Conservation (phyloP, 1,139 yeast genomes). For the Eremothecium gossypii region DNA sequence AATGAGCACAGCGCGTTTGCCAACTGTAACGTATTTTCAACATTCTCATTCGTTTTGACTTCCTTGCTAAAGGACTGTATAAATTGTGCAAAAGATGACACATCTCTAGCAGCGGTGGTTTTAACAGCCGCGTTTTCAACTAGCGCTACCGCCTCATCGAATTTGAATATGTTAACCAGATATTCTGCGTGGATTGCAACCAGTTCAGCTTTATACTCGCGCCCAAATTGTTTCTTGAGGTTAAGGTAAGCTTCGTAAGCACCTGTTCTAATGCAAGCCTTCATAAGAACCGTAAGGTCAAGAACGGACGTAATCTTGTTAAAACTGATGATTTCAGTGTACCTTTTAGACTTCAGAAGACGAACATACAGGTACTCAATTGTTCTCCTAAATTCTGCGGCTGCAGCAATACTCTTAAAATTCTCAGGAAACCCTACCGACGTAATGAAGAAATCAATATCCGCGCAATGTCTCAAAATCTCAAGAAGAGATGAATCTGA, state of each 20-base stretch:
- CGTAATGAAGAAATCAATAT: constrained; percentile 12
- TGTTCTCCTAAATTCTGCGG: constrained; percentile 22
- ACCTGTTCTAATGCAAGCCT: constrained; percentile 22
- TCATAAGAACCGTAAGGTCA: constrained; percentile 18
- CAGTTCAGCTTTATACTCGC: constrained; percentile 11
- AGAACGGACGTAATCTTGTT: constrained; percentile 23
- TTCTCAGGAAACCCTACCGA: constrained; percentile 22
- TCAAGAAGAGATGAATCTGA: constrained; percentile 17
- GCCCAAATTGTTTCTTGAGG: constrained; percentile 15
- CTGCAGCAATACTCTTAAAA: constrained; percentile 23
- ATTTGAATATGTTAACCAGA: constrained; percentile 15
- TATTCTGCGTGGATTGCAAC: constrained; percentile 20
- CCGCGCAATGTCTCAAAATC: constrained; percentile 11
- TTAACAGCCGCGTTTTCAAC: constrained; percentile 14
- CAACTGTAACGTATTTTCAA: constrained; percentile 25
- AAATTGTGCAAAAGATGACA: constrained; percentile 21
- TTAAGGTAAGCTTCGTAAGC: constrained; percentile 14
- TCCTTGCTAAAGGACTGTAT: constrained; percentile 18
- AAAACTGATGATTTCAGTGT: constrained; percentile 14
- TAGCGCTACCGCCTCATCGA: constrained; percentile 18
- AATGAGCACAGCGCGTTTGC: constrained; percentile 24
- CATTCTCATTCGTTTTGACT: constrained; percentile 9
- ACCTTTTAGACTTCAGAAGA: constrained; percentile 16
- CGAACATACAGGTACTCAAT: constrained; percentile 18
- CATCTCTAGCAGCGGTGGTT: constrained; percentile 11